Evolutionary conservation across 306 rosid genomes (phyloP), one percentile per base, ranked within the genome.

Genomic region (Luffa aegyptiaca): DNA sequence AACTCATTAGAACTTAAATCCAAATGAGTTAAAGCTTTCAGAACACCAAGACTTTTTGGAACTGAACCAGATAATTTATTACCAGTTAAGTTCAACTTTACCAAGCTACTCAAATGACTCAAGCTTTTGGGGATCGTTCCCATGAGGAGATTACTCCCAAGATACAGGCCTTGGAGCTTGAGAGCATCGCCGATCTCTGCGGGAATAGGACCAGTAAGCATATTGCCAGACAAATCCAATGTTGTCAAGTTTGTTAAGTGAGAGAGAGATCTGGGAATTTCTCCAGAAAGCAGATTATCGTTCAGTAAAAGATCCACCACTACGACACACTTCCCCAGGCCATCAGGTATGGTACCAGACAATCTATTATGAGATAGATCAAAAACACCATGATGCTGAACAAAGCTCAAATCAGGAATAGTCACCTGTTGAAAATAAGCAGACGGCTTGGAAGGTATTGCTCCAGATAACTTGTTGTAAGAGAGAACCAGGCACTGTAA

Each of bases 401-500:
- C 83, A 88, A 91, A 96, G 86, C 96, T 90, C 89, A 90, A 79
- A 80, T 89, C 98, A 44, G 99, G 99, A 71, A 96, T 83, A 1
- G 78, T 85, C 44, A 76, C 66, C 79, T 90, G 97, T n/a, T 86
- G 93, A 71, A 96, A 96, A 87, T 90, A 93, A 0, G 71, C 84
- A 14, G 97, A 90, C 2, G 85, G 72, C 79, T 81, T 91, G 13
- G 90, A 72, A 77, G 99, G 99, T 75, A 96, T 89, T n/a, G 90
- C n/a, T 35, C 99, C 99, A 1, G 94, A 91, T 4, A 96, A 86
- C 76, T 88, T 79, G 79, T 96, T 96, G 83, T 90, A 90, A n/a
- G 99, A 96, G 64, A 96, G 98, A 78, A 96, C 98, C 2, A 96
- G 80, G 74, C 99, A 93, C 79, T 93, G 97, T 62, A 96, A 81